Percentiles rank a stretch among this genome's conserved stretches.
Evolutionary conservation across 2,329 filamentous ascomycete genomes (phyloP).

Genomic region (Cercospora sp.): DNA sequence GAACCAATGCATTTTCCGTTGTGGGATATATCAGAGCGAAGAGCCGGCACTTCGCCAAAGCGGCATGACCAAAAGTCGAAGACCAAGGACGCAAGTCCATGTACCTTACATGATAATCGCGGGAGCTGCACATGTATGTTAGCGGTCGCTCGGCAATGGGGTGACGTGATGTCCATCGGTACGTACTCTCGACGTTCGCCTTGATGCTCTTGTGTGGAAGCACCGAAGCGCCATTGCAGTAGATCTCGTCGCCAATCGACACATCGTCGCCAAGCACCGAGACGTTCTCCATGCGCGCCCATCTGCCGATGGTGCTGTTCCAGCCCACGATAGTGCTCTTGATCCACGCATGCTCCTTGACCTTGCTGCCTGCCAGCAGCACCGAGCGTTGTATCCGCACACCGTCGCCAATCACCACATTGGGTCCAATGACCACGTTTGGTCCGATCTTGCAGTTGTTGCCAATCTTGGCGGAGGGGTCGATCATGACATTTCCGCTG

Average conservation of each 20-base stretch:
- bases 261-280: slow-evolving; percentile 98
- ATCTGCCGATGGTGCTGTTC: slow-evolving; percentile 94
- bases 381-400: slow-evolving; percentile 93
- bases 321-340: slow-evolving; percentile 98
- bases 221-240: slow-evolving; percentile 88
- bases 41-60: slow-evolving; percentile 14
- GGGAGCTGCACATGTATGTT: slow-evolving; percentile 23
- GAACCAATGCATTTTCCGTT: slow-evolving; percentile 13
- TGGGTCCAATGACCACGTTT: slow-evolving; percentile 93
- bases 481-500: slow-evolving; percentile 93
- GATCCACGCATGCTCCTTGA: slow-evolving; percentile 98
- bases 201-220: slow-evolving; percentile 99
- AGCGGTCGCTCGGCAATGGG: slow-evolving; percentile 8
- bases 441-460: slow-evolving; percentile 98
- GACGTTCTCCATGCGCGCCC: slow-evolving; percentile 96
- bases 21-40: slow-evolving; percentile 16
- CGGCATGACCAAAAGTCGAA: background rate
- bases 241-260: slow-evolving; percentile 95
- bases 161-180: background rate
- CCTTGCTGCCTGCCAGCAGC: slow-evolving; percentile 81
- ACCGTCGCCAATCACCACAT: slow-evolving; percentile 89
- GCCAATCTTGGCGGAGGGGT: slow-evolving; percentile 91
- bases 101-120: slow-evolving; percentile 31
- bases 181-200: slow-evolving; percentile 83
- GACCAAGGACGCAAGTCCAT: background rate